A percentile compares a stretch with the other conserved stretches of the same genome.
phyloP scores from a whole-genome alignment of 345 rosid genomes.

The Brassica rapa region DNA sequence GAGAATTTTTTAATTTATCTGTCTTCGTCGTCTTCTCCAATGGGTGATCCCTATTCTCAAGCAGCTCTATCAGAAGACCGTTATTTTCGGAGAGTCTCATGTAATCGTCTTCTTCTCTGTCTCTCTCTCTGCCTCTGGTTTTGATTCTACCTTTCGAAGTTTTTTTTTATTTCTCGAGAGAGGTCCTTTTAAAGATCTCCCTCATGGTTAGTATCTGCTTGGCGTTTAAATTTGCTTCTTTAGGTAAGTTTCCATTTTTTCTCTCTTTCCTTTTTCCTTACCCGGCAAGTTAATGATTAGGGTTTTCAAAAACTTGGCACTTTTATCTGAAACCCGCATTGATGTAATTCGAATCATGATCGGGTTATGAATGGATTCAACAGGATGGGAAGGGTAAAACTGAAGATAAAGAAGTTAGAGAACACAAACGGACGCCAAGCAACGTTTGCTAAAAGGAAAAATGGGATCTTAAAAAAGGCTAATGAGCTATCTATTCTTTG shows the following conservation, averaged over 20 bases:
- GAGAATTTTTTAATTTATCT: not conserved
- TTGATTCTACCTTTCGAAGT: not conserved
- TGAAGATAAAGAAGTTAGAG: constrained; percentile 84
- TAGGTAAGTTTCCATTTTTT: constrained; percentile 33
- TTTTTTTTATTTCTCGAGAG: not conserved
- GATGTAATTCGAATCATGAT: not conserved
- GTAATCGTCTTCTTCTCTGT: constrained; percentile 39
- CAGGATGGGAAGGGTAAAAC: constrained; percentile 92
- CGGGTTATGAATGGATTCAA: constrained; percentile 3
- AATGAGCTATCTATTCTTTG: constrained; percentile 81
- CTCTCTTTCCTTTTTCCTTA: constrained; percentile 2
- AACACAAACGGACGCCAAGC: constrained; percentile 61
- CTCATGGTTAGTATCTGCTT: constrained; percentile 45
- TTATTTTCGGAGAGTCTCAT: constrained; percentile 35
- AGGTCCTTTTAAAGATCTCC: constrained; percentile 40
- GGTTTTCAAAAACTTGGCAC: too few relatives aligned
- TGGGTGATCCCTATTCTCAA: constrained; percentile 44
- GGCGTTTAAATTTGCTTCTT: constrained; percentile 38
- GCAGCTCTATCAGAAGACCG: constrained; percentile 41
- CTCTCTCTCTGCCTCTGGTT: constrained; percentile 43
- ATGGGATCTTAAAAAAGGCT: constrained; percentile 88
- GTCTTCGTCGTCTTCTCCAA: not conserved
- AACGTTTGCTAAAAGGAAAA: constrained; percentile 75
- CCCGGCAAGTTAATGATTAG: constrained; percentile 25
- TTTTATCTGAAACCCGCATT: not conserved